Evolutionary conservation across 2,329 filamentous ascomycete genomes (phyloP).

Genomic region (Bipolaris cookei): DNA sequence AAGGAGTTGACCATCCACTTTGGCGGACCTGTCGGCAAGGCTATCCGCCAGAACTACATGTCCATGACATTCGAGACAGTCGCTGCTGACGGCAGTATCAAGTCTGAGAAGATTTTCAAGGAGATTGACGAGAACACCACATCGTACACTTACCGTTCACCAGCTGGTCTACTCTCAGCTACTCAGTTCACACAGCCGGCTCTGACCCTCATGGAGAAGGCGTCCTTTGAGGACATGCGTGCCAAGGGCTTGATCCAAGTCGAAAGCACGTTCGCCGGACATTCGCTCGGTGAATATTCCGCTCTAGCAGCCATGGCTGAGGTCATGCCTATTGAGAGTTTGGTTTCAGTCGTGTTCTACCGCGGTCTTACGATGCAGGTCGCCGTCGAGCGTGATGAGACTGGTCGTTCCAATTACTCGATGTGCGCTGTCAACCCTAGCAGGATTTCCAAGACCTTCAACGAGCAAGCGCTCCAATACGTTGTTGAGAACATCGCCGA

Average conservation of each 20-base stretch:
- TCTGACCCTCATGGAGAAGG: slow-evolving; percentile 98
- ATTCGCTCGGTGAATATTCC: slow-evolving; percentile 98
- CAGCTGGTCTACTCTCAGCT: slow-evolving; percentile 90
- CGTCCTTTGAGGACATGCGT: slow-evolving; percentile 98
- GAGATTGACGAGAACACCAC: slow-evolving; percentile 91
- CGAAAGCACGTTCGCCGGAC: slow-evolving; percentile 96
- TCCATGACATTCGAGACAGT: slow-evolving; percentile 99
- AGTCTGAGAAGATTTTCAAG: slow-evolving; percentile 99
- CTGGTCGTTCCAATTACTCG: slow-evolving; percentile 94
- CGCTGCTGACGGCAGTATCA: slow-evolving; percentile 85
- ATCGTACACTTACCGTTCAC: slow-evolving; percentile 96
- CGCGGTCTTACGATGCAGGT: slow-evolving; percentile 99
- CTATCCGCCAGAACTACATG: slow-evolving; percentile 99
- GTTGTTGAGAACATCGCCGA: slow-evolving; percentile 95
- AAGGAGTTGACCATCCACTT: slow-evolving; percentile 99
- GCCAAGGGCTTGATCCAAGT: slow-evolving; percentile 93
- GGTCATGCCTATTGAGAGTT: slow-evolving; percentile 98
- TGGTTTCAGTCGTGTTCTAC: slow-evolving; percentile 99
- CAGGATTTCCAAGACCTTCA: slow-evolving; percentile 98
- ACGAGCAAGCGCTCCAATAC: slow-evolving; percentile 95
- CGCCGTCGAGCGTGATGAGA: slow-evolving; percentile 92
- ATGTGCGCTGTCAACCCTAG: slow-evolving; percentile 99
- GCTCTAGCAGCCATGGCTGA: slow-evolving; percentile 94
- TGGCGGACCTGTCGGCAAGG: slow-evolving; percentile 93
- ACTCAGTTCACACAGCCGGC: slow-evolving; percentile 99